Base-by-base conservation (phyloP, 1,284 basidiomycete species). In the Farysia itapuensis region DNA sequence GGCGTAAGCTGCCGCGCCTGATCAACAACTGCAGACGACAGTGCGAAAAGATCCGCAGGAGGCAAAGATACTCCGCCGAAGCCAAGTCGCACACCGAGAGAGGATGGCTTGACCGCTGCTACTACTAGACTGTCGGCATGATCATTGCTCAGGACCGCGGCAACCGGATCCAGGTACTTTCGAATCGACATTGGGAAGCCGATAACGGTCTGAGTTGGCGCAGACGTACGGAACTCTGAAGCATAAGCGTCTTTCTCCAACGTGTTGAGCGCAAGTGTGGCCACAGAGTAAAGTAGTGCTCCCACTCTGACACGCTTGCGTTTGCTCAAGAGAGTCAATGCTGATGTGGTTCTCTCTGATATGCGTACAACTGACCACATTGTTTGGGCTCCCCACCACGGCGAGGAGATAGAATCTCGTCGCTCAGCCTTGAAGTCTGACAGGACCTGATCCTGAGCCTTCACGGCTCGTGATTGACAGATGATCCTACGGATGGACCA, bases 351-450 rank as follows among this genome's bases (percentile, higher is more conserved):
- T 25, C 52, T 31, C 6, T 35, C 14, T 1, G 43, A 44, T 13
- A 61, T 40, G 6, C 42, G 43, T 3, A 52, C 44, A 1, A 40
- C 39, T 2, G 58, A 61, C 58, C 58, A 61, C 12, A 31, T 48
- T 2, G 58, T 61, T 23, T 51, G 48, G 9, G 58, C 51, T 11
- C 58, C 58, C 58, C 58, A 61, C 48, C 52, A 51, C 12, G 47
- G 58, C 42, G 49, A 44, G 14, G 47, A 15, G 28, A 50, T 39
- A 13, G 35, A 22, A 6, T 39, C 39, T 18, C 34, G 30, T 9
- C 46, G 38, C 13, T 40, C 33, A 13, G 57, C 57, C 23, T 43
- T 60, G 43, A 60, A 60, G 23, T 60, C 46, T 16, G 57, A 49
- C 15, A 60, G 37, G 3, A 60, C 31, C 13, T 32, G 35, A 11